phyloP scores from a whole-genome alignment of 1,284 basidiomycete species.

The Cryptococcus amylolentus region DNA sequence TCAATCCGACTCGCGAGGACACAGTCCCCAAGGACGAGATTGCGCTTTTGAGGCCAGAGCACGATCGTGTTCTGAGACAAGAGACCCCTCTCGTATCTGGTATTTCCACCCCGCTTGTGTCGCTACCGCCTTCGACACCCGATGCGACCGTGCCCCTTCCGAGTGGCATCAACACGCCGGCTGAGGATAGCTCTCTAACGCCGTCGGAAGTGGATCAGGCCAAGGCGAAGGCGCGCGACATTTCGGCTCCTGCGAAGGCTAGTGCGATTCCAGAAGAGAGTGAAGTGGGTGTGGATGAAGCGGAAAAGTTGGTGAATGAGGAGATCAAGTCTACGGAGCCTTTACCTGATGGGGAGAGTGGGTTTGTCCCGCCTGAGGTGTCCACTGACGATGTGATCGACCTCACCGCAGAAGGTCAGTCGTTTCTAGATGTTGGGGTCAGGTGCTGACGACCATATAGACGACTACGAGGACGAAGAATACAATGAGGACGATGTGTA shows the following conservation, averaged over 20 bases:
- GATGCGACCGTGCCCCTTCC: not conserved
- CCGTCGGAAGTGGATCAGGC: constrained; percentile 3
- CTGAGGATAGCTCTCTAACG: not conserved
- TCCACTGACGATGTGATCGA: too few species aligned
- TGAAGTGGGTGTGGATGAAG: not conserved
- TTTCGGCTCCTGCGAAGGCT: not conserved
- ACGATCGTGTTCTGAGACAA: not conserved
- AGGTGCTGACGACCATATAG: not conserved
- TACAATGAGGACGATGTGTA: not conserved
- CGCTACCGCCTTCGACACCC: not conserved
- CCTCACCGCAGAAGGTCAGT: too few species aligned
- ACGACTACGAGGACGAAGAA: not conserved
- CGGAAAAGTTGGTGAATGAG: constrained; percentile 2
- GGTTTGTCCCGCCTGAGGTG: too few species aligned
- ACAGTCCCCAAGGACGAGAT: constrained; percentile 1
- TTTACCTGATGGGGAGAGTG: too few species aligned
- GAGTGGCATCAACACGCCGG: constrained; percentile 2
- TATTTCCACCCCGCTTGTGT: not conserved
- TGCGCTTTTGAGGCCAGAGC: not conserved
- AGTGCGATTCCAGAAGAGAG: constrained; percentile 7
- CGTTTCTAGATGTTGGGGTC: not conserved
- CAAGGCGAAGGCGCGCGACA: not conserved
- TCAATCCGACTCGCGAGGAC: not conserved
- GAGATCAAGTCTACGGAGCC: not conserved
- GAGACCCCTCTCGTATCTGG: not conserved